Percentiles rank a stretch among this genome's conserved stretches.
phyloP scores from a whole-genome alignment of 2,329 filamentous ascomycete genomes.

The Neurospora crassa region DNA sequence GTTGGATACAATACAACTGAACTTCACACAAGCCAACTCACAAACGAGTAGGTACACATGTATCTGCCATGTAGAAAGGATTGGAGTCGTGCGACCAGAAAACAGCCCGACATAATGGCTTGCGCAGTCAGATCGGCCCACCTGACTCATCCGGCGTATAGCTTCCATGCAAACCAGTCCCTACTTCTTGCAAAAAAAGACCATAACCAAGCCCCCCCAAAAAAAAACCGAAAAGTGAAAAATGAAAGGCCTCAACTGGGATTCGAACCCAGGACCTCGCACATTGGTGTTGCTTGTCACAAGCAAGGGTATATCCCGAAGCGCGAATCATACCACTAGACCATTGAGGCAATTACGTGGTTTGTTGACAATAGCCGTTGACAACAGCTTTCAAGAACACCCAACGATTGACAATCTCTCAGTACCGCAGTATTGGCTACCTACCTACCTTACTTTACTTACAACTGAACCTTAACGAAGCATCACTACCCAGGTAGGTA shows the following conservation, averaged over 20 bases:
- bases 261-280: neutral
- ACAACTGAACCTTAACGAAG: neutral
- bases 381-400: neutral
- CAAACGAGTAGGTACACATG: no score
- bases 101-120: no score
- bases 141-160: neutral
- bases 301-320: neutral
- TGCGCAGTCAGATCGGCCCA: neutral
- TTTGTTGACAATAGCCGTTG: neutral
- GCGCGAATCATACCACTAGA: slow-evolving; percentile 1
- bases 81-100: no score
- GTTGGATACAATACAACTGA: no score
- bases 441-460: no score
- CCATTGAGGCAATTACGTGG: neutral
- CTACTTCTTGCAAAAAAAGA: neutral
- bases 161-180: neutral
- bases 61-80: no score
- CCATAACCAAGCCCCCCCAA: no score
- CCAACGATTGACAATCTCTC: neutral
- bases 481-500: neutral
- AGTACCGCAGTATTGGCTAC: neutral
- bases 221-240: neutral
- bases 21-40: no score
- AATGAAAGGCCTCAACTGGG: neutral
- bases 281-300: neutral